These are phyloP conservation scores for Tanozyma kutaoensis DNA, from an alignment of 805 yeast species.

Conservation along the genomic window DNA sequence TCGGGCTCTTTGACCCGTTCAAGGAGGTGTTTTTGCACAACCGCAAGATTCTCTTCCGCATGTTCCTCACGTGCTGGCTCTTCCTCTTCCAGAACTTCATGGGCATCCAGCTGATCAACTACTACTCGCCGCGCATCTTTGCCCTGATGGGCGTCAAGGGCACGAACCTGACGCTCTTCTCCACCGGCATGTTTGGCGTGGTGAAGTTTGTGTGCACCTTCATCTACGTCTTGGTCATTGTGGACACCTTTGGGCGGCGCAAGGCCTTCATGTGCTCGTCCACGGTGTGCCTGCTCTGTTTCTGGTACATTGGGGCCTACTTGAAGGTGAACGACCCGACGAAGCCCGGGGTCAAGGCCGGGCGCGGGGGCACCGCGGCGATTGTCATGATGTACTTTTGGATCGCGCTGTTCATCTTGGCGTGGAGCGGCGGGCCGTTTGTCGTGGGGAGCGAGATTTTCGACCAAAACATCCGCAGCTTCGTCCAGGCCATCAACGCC, in stretches of 20 bases:
- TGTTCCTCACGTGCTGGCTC: constrained; percentile 22
- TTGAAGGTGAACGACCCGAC: constrained; percentile 22
- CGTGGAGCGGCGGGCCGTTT: constrained; percentile 37
- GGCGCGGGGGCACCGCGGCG: too few relatives aligned
- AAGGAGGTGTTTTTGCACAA: constrained; percentile 17
- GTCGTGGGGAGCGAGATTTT: constrained; percentile 34
- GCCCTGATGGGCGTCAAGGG: constrained; percentile 35
- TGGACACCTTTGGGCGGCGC: constrained; percentile 34
- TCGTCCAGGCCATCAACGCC: constrained; percentile 29
- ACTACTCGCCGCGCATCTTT: constrained; percentile 41
- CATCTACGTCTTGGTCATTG: constrained; percentile 30
- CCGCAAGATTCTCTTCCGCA: constrained; percentile 16
- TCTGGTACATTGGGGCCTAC: constrained; percentile 34
- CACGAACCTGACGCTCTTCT: constrained; percentile 29
- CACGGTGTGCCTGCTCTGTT: constrained; percentile 18
- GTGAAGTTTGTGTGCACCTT: constrained; percentile 31
- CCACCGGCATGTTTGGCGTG: constrained; percentile 42
- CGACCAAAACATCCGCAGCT: constrained; percentile 28
- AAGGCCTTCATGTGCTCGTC: constrained; percentile 20
- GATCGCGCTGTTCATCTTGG: constrained; percentile 24
- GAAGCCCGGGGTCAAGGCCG: too few relatives aligned
- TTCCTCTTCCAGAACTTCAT: constrained; percentile 29
- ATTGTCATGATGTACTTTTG: constrained; percentile 25
- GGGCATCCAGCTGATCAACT: constrained; percentile 29
- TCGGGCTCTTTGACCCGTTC: constrained; percentile 26